A percentile compares a stretch with the other conserved stretches of the same genome.
Evolutionary conservation across 768 basidiomycete species (phyloP).

Genomic region (Tremella fuciformis): DNA sequence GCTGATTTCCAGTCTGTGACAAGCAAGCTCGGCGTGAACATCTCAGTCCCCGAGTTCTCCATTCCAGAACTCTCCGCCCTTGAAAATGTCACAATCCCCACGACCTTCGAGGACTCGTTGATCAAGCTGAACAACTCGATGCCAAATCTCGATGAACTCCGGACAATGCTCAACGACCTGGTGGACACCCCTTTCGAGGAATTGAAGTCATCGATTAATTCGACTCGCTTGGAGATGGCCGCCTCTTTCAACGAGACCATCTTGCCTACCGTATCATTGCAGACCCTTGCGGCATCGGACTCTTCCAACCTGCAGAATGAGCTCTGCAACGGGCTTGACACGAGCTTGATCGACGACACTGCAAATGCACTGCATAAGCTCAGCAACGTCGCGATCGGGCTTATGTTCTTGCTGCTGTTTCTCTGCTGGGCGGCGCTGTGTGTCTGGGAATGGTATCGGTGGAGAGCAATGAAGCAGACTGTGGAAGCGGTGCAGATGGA

Average conservation of each 20-base stretch:
- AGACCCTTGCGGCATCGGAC: slow-evolving; percentile 25
- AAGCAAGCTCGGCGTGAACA: slow-evolving; percentile 59
- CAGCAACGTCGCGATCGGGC: slow-evolving; percentile 71
- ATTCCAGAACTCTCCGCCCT: slow-evolving; percentile 72
- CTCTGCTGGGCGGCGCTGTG: slow-evolving; percentile 71
- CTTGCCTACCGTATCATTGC: slow-evolving; percentile 66
- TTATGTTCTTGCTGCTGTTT: slow-evolving; percentile 70
- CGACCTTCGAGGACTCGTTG: slow-evolving; percentile 69
- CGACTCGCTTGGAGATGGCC: slow-evolving; percentile 71
- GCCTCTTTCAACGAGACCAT: slow-evolving; percentile 63
- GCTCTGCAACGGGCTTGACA: slow-evolving; percentile 77
- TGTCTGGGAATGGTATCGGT: slow-evolving; percentile 83
- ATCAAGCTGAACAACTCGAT: slow-evolving; percentile 74
- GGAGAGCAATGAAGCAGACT: slow-evolving; percentile 55
- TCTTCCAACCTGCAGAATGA: slow-evolving; percentile 27
- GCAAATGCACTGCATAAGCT: slow-evolving; percentile 73
- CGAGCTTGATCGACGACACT: slow-evolving; percentile 79
- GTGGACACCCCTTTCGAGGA: slow-evolving; percentile 72
- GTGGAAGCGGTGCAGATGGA: slow-evolving; percentile 37
- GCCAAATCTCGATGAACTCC: slow-evolving; percentile 73
- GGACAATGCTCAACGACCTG: slow-evolving; percentile 64
- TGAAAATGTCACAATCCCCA: slow-evolving; percentile 74
- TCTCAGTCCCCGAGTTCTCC: slow-evolving; percentile 64
- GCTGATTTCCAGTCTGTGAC: slow-evolving; percentile 57
- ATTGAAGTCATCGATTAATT: slow-evolving; percentile 83